Evolutionary conservation across 805 yeast genomes (phyloP), one percentile per base, ranked within the genome.

Genomic region (Barnettozyma wickerhamii): DNA sequence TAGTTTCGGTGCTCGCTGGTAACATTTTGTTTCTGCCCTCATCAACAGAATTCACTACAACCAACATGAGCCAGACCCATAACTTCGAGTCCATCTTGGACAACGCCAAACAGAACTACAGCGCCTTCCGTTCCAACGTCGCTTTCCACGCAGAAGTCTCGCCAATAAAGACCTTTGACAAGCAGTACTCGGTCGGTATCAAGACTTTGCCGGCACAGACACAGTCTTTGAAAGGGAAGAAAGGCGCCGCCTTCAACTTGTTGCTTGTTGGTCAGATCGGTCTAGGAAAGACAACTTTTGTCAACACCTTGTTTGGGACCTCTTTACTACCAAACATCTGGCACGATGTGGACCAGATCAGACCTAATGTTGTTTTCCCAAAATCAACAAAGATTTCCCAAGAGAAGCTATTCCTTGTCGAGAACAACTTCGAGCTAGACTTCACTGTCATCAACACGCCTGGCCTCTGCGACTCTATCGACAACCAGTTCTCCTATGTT

Each of bases 181-280:
- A 39, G 12, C 21, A 31, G 13, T 48, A 37, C 20, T 4, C 30
- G 1, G 47, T 56, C 35, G 68, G 69, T 4, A 30, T 63, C 23
- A 50, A 47, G 7, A 15, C 39, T 1, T 48, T 66, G 7, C 63
- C 64, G 13, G 9, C 20, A 1, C 70, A 65, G 40, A 52, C 51
- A n/a, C 58, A 59, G 39, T 41, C 38, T 4, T 38, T 61, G 26
- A 51, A 47, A 10, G 52, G 73, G 36, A 74, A 69, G 46, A 69
- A 70, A 42, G 96, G 96, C 14, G 79, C 86, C 17, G 69, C 79
- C 19, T 84, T 86, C 63, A 87, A 95, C 34, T 55, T 90, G 42
- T 78, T 89, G 84, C 78, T 88, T 28, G 89, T 84, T 35, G 96
- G 97, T 23, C 89, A 84, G 61, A 71, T 84, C 37, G 96, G 96